phyloP scores from a whole-genome alignment of 2,329 filamentous ascomycete genomes.

The Cercospora zeina region DNA sequence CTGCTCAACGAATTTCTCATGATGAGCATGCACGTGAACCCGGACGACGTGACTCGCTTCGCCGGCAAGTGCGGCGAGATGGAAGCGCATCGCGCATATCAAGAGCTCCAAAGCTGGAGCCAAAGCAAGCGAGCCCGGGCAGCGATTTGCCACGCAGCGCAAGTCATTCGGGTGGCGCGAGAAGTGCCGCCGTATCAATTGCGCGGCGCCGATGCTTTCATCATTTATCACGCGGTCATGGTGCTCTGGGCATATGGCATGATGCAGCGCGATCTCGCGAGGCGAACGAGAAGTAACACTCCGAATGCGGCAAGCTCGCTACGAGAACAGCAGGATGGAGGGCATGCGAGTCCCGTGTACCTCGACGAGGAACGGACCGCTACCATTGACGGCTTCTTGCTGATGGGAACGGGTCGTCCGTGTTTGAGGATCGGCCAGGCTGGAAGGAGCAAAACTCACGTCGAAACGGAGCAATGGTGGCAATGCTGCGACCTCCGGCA shows the following conservation, averaged over 20 bases:
- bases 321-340: neutral
- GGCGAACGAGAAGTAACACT: constrained; percentile 19
- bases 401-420: constrained; percentile 23
- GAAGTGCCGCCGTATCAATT: constrained; percentile 25
- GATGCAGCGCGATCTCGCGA: constrained; percentile 22
- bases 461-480: too few species aligned
- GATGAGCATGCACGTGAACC: constrained; percentile 27
- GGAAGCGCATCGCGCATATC: constrained; percentile 29
- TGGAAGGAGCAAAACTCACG: too few species aligned
- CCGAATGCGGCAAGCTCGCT: neutral
- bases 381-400: constrained; percentile 18
- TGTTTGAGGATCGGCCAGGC: constrained; percentile 21
- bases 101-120: constrained; percentile 25
- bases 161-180: constrained; percentile 23
- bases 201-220: constrained; percentile 25
- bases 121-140: constrained; percentile 24
- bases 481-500: constrained; percentile 23
- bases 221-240: constrained; percentile 28
- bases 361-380: constrained; percentile 22
- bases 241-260: constrained; percentile 30
- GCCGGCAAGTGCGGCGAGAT: constrained; percentile 29
- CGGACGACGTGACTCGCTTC: constrained; percentile 27
- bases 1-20: constrained; percentile 26
- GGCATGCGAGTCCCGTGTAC: constrained; percentile 5
- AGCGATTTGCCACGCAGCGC: constrained; percentile 29